phyloP scores from a whole-genome alignment of 2,329 filamentous ascomycete species.

The Amylocarpus encephaloides region DNA sequence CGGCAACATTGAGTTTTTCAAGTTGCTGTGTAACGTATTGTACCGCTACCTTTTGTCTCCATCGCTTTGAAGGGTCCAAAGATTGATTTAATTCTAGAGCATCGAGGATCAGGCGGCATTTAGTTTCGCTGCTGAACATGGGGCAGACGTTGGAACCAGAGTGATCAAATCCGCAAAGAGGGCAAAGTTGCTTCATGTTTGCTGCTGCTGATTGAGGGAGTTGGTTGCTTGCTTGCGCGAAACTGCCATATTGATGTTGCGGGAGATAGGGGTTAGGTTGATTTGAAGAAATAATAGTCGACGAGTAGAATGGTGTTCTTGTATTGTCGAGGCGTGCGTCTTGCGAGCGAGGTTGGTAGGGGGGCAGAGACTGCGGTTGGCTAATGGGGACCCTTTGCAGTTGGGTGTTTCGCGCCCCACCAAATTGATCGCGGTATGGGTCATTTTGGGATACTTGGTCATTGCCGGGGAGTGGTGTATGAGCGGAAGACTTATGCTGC shows the following conservation, averaged over 20 bases:
- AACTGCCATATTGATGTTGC: background rate
- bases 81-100: too few relatives aligned
- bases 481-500: background rate
- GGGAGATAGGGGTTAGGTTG: too few relatives aligned
- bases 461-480: background rate
- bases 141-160: too few relatives aligned
- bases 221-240: background rate
- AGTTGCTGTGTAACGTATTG: too few relatives aligned
- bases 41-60: too few relatives aligned
- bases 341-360: background rate
- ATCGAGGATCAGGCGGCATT: too few relatives aligned
- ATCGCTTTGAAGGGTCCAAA: too few relatives aligned
- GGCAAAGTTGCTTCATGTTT: background rate
- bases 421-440: background rate
- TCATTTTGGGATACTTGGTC: background rate
- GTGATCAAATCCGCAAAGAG: background rate
- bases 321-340: background rate
- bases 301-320: background rate
- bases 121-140: too few relatives aligned
- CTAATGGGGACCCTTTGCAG: too few relatives aligned
- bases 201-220: background rate
- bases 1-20: too few relatives aligned
- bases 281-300: background rate
- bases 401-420: background rate
- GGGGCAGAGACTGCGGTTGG: background rate